phyloP scores from a whole-genome alignment of 2,329 filamentous ascomycete genomes.

The Neofusicoccum laricinum region DNA sequence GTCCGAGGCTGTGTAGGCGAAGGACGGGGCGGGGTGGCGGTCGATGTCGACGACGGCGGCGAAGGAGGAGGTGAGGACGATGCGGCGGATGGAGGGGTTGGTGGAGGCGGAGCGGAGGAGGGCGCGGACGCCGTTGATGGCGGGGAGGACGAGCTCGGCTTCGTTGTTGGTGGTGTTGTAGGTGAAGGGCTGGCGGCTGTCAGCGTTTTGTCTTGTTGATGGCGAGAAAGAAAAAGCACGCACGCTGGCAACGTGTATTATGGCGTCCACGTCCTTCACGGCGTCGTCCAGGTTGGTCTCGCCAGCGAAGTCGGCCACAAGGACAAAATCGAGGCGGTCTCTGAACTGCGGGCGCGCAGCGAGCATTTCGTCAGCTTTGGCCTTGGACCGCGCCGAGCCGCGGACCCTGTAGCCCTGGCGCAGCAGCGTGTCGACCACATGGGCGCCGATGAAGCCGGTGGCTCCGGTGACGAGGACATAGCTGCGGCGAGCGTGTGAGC shows the following conservation, averaged over 20 bases:
- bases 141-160: constrained; percentile 41
- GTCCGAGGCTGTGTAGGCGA: constrained; percentile 23
- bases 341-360: constrained; percentile 36
- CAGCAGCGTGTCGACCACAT: constrained; percentile 23
- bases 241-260: constrained; percentile 46
- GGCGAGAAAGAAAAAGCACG: neutral
- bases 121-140: constrained; percentile 46
- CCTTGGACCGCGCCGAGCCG: constrained; percentile 18
- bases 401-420: constrained; percentile 19
- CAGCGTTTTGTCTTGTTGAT: too few species aligned
- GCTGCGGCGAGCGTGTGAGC: neutral
- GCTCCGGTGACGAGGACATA: constrained; percentile 24
- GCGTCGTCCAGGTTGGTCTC: constrained; percentile 37
- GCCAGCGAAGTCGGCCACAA: constrained; percentile 43
- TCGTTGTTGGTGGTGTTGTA: constrained; percentile 27
- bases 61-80: constrained; percentile 22
- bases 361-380: constrained; percentile 33
- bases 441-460: constrained; percentile 26
- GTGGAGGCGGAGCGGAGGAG: constrained; percentile 32
- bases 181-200: neutral
- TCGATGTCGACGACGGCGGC: constrained; percentile 7
- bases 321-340: constrained; percentile 41
- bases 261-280: constrained; percentile 41
- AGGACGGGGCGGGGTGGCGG: constrained; percentile 11
- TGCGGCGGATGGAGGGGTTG: constrained; percentile 18